Conservation (phyloP, 805 yeast species). For the Zygosaccharomyces kombuchaensis region DNA sequence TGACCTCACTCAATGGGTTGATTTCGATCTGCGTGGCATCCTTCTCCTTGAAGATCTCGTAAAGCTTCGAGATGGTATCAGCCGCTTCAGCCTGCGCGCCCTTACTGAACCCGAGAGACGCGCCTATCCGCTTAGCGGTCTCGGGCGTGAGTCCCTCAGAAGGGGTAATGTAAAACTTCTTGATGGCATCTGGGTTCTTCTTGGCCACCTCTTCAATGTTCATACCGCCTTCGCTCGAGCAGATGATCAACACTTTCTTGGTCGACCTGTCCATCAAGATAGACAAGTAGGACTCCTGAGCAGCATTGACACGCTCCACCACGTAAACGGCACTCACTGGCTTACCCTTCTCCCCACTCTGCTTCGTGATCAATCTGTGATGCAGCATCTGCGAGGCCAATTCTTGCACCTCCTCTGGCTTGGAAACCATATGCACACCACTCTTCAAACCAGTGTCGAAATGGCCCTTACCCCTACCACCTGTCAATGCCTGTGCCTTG, state of each 20-base stretch:
- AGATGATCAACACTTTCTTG: slow-evolving; percentile 89
- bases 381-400: slow-evolving; percentile 85
- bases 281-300: slow-evolving; percentile 93
- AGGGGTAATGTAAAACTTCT: slow-evolving; percentile 76
- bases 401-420: slow-evolving; percentile 82
- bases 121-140: slow-evolving; percentile 72
- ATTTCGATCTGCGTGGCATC: slow-evolving; percentile 99
- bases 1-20: slow-evolving; percentile 94
- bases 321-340: slow-evolving; percentile 94
- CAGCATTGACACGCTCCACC: slow-evolving; percentile 90
- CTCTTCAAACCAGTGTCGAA: slow-evolving; percentile 94
- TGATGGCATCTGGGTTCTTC: slow-evolving; percentile 84
- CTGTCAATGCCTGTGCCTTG: slow-evolving; percentile 98
- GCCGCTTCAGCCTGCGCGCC: slow-evolving; percentile 84
- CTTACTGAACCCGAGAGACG: slow-evolving; percentile 72
- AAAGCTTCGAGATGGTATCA: slow-evolving; percentile 76
- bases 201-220: slow-evolving; percentile 98
- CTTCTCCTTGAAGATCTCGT: slow-evolving; percentile 81
- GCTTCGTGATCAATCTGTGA: slow-evolving; percentile 94
- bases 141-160: slow-evolving; percentile 74
- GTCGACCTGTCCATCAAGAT: slow-evolving; percentile 90
- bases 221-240: slow-evolving; percentile 99
- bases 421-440: slow-evolving; percentile 86
- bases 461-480: slow-evolving; percentile 99
- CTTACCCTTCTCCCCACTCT: slow-evolving; percentile 96